A percentile compares a stretch with the other conserved stretches of the same genome.
Conservation (phyloP, 129 eudicot genomes). For the Saussurea involucrata region DNA sequence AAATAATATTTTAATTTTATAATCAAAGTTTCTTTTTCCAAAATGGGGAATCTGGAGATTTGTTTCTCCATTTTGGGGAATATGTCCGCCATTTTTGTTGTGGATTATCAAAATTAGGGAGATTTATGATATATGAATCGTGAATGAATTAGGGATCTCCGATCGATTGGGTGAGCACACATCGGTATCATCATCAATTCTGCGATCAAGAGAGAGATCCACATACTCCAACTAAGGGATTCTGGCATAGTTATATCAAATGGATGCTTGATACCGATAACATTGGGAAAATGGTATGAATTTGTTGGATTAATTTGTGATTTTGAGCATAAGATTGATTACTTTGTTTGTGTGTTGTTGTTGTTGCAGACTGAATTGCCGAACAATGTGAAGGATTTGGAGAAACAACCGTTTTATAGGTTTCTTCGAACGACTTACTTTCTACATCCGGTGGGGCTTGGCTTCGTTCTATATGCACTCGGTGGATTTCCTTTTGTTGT, state of each 20-base stretch:
- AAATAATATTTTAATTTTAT: no score
- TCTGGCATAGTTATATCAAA: conserved; percentile 42
- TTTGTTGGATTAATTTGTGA: background rate
- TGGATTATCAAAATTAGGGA: no score
- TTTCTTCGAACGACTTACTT: conserved; percentile 21
- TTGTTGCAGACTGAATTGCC: conserved; percentile 17
- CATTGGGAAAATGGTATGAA: background rate
- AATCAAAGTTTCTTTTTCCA: no score
- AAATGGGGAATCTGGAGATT: no score
- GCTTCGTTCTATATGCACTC: conserved; percentile 14
- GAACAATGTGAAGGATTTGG: conserved; percentile 22
- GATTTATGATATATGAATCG: background rate
- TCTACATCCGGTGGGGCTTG: conserved; percentile 24
- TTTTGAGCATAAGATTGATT: background rate
- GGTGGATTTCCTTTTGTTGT: conserved; percentile 30
- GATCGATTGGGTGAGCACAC: conserved; percentile 49
- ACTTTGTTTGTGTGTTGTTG: background rate
- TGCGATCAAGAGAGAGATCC: conserved; percentile 35
- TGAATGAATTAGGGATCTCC: conserved; percentile 35
- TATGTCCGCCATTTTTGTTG: no score
- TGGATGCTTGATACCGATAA: conserved; percentile 33
- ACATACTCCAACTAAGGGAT: conserved; percentile 29
- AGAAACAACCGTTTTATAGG: conserved; percentile 27
- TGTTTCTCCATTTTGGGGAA: no score
- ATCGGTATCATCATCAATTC: conserved; percentile 42